Conservation (phyloP, 2,329 filamentous ascomycete genomes). For the Cordyceps sp. region DNA sequence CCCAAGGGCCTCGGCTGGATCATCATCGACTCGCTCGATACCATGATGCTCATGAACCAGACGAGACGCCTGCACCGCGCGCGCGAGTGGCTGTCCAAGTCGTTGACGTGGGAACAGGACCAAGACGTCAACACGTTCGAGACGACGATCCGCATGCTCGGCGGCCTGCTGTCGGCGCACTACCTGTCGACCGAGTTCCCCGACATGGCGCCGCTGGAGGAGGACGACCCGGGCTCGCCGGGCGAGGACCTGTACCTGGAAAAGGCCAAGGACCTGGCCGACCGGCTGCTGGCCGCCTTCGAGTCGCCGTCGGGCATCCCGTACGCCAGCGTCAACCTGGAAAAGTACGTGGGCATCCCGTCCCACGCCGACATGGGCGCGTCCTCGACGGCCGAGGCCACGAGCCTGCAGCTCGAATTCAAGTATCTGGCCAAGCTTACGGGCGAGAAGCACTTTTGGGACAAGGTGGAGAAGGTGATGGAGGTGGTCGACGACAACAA, state of each 20-base stretch:
- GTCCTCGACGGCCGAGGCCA: conserved; percentile 86
- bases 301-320: conserved; percentile 77
- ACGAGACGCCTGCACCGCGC: conserved; percentile 73
- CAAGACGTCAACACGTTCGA: conserved; percentile 97
- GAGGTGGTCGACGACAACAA: conserved; percentile 74
- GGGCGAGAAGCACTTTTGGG: conserved; percentile 85
- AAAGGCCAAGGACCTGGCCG: conserved; percentile 84
- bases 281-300: conserved; percentile 74
- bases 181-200: conserved; percentile 81
- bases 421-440: conserved; percentile 94
- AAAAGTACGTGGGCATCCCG: conserved; percentile 55
- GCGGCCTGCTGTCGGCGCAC: conserved; percentile 80
- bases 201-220: conserved; percentile 54
- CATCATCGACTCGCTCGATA: conserved; percentile 90
- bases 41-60: conserved; percentile 95
- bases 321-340: conserved; percentile 79
- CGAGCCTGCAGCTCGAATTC: conserved; percentile 85
- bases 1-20: conserved; percentile 90
- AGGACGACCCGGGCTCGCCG: conserved; percentile 53
- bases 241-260: conserved; percentile 91
- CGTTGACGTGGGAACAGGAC: conserved; percentile 73
- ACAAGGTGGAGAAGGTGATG: conserved; percentile 82
- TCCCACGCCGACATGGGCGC: conserved; percentile 78
- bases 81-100: conserved; percentile 71
- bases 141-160: conserved; percentile 94